phyloP scores from a whole-genome alignment of 2,329 filamentous ascomycete genomes.

The Phialophora expanda region DNA sequence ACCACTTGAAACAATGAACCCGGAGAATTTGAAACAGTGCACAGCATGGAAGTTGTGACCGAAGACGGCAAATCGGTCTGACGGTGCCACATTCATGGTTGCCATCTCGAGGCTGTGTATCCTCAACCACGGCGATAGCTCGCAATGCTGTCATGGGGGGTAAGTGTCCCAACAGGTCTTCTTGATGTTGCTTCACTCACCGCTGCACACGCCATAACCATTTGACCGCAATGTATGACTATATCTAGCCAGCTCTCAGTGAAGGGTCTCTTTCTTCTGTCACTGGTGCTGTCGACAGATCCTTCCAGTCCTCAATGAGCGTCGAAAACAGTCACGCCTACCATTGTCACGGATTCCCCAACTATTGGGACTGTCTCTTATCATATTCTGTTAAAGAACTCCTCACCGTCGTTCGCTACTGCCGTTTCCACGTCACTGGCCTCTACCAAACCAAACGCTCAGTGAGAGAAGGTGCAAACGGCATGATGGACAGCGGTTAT shows the following conservation, averaged over 20 bases:
- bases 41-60: conserved; percentile 9
- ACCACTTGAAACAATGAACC: conserved; percentile 9
- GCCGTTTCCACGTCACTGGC: neutral
- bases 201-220: neutral
- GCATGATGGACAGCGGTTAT: conserved; percentile 11
- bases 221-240: neutral
- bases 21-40: conserved; percentile 9
- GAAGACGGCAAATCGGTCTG: conserved; percentile 12
- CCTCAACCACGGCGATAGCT: conserved; percentile 9
- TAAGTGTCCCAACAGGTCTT: neutral
- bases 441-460: neutral
- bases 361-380: neutral
- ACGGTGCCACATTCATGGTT: conserved; percentile 11
- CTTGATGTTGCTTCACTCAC: conserved; percentile 10
- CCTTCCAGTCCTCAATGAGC: neutral
- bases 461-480: conserved; percentile 5
- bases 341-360: neutral
- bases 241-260: neutral
- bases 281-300: neutral
- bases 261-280: neutral
- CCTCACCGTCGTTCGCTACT: neutral
- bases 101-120: conserved; percentile 17
- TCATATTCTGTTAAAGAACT: neutral
- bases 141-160: neutral
- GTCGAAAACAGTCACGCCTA: neutral